A percentile compares a stretch with the other conserved stretches of the same genome.
Evolutionary conservation across 495 filamentous ascomycete genomes (phyloP).

Genomic region (Bombardia bombarda): DNA sequence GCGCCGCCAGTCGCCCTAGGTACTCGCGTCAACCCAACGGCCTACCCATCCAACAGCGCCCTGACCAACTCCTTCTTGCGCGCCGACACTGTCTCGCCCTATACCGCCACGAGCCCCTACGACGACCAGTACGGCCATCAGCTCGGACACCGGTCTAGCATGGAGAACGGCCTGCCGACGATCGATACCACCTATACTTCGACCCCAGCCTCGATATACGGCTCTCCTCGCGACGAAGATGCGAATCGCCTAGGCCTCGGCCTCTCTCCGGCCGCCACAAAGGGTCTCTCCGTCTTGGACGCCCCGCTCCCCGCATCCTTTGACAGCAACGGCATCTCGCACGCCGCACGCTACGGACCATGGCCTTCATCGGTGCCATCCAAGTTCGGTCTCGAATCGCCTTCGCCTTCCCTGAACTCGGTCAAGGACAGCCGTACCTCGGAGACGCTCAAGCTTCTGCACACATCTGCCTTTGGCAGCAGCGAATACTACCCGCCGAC

Average conservation of each 20-base stretch:
- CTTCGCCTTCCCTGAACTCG: conserved; percentile 61
- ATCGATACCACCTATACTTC: conserved; percentile 77
- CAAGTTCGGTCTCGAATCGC: conserved; percentile 86
- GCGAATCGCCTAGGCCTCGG: conserved; percentile 50
- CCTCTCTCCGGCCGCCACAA: conserved; percentile 62
- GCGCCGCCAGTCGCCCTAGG: conserved; percentile 51
- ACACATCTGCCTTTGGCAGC: conserved; percentile 74
- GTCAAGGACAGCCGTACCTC: conserved; percentile 53
- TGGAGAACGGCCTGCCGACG: conserved; percentile 53
- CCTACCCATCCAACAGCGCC: conserved; percentile 55
- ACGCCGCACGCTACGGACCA: conserved; percentile 79
- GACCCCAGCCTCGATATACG: conserved; percentile 70
- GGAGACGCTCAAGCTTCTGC: conserved; percentile 70
- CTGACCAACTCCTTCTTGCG: conserved; percentile 77
- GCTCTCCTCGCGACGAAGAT: conserved; percentile 77
- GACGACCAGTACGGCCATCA: conserved; percentile 38
- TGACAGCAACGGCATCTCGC: conserved; percentile 91
- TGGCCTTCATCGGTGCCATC: conserved; percentile 90
- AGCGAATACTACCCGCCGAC: conserved; percentile 33
- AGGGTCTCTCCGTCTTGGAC: conserved; percentile 78
- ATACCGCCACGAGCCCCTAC: conserved; percentile 27
- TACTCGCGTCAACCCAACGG: conserved; percentile 58
- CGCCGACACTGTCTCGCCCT: conserved; percentile 48
- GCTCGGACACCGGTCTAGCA: conserved; percentile 34
- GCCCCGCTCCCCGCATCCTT: conserved; percentile 92